phyloP scores from a whole-genome alignment of 306 rosid genomes.

The Prunus mongolica region DNA sequence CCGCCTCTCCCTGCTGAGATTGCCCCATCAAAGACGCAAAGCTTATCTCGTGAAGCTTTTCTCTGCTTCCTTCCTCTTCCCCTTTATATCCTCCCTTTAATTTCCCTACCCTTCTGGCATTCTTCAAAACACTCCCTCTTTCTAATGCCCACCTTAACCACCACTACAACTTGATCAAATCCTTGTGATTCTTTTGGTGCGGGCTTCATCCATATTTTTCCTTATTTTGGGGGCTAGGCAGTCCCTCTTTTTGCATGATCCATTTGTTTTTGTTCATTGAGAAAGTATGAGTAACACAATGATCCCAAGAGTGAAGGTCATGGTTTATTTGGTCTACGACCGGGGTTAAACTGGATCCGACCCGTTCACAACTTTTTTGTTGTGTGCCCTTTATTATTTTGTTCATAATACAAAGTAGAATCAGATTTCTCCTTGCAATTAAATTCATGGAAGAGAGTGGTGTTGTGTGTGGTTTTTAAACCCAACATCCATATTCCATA shows the following conservation, averaged over 20 bases:
- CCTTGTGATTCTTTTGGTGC: not conserved
- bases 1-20: not conserved
- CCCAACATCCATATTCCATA: not conserved
- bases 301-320: constrained; percentile 60
- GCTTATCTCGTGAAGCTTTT: constrained; percentile 14
- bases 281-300: constrained; percentile 61
- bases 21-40: constrained; percentile 22
- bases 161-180: no score
- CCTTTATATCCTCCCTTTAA: not conserved
- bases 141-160: not conserved
- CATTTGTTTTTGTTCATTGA: not conserved
- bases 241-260: constrained; percentile 1
- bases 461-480: constrained; percentile 2
- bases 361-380: not conserved
- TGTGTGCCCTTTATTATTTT: not conserved
- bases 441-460: not conserved
- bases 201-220: not conserved
- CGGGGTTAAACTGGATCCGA: constrained; percentile 41
- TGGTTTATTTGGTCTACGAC: constrained; percentile 65
- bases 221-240: no score
- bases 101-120: not conserved
- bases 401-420: not conserved
- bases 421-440: not conserved
- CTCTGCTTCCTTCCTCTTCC: not conserved
- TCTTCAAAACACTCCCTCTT: not conserved